These are phyloP conservation scores for Rhizopogon vulgaris DNA, from an alignment of 768 basidiomycete genomes.

Conservation along the genomic window DNA sequence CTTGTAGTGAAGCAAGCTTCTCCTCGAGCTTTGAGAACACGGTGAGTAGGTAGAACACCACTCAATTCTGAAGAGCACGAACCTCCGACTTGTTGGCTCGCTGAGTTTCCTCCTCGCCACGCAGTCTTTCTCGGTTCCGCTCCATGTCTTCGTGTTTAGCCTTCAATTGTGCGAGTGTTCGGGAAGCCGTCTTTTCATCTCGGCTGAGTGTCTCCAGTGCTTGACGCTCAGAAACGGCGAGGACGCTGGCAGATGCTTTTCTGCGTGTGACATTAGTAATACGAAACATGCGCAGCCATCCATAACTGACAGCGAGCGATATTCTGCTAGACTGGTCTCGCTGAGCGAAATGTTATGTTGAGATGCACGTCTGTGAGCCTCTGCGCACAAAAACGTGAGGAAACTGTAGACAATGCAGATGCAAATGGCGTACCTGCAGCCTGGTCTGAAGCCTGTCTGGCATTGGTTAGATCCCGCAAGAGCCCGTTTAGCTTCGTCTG, in stretches of 20 bases:
- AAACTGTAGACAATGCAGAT: background rate
- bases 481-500: constrained; percentile 48
- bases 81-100: constrained; percentile 57
- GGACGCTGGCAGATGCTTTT: constrained; percentile 71
- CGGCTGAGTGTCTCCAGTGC: constrained; percentile 72
- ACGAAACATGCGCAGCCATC: too few species aligned
- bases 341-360: constrained; percentile 73
- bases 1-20: constrained; percentile 49
- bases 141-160: constrained; percentile 65
- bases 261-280: constrained; percentile 31
- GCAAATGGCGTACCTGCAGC: constrained; percentile 59
- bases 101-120: constrained; percentile 45
- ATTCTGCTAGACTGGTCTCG: constrained; percentile 83
- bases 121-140: constrained; percentile 49
- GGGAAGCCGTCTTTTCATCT: constrained; percentile 70
- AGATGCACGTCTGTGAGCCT: constrained; percentile 68
- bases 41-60: background rate
- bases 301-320: constrained; percentile 31
- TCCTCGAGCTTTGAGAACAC: constrained; percentile 41
- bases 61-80: constrained; percentile 6
- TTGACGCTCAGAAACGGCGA: constrained; percentile 85
- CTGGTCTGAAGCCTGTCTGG: constrained; percentile 63
- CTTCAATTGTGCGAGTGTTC: constrained; percentile 57
- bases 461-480: constrained; percentile 58
- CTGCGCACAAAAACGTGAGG: constrained; percentile 30